These are phyloP conservation scores for Globisporangium okanoganense DNA, from an alignment of 352 stramenopile species.

Conservation along the genomic window DNA sequence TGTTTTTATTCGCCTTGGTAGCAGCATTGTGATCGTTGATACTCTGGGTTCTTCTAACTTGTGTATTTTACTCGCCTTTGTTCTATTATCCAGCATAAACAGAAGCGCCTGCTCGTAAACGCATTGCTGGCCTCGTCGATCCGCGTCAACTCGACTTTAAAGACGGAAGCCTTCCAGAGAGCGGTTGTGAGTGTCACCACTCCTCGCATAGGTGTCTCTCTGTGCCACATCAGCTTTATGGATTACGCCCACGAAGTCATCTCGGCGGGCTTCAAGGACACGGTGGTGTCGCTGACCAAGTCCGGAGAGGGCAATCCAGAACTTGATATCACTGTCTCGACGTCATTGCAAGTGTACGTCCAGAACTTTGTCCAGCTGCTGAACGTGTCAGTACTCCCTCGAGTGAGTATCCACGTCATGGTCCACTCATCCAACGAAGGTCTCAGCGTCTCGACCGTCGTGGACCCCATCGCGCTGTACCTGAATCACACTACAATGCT, in stretches of 20 bases:
- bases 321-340: constrained; percentile 34
- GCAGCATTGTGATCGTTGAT: background rate
- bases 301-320: constrained; percentile 20
- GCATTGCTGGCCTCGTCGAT: constrained; percentile 68
- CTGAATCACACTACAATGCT: constrained; percentile 71
- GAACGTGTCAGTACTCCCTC: constrained; percentile 60
- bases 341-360: constrained; percentile 49
- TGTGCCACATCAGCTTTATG: constrained; percentile 35
- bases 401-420: constrained; percentile 41
- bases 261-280: constrained; percentile 46
- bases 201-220: constrained; percentile 31
- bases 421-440: constrained; percentile 27
- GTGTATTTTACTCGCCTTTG: constrained; percentile 5
- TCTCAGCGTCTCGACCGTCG: constrained; percentile 38
- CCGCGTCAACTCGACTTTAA: constrained; percentile 44
- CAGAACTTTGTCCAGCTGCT: constrained; percentile 75
- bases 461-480: constrained; percentile 53
- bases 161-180: constrained; percentile 36
- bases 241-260: constrained; percentile 59
- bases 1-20: background rate
- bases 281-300: constrained; percentile 22
- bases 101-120: constrained; percentile 63
- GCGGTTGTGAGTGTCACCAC: constrained; percentile 28
- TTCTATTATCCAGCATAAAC: constrained; percentile 38
- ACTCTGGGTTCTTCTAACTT: background rate